Percentiles rank a stretch among this genome's conserved stretches.
Conservation (phyloP, 306 rosid species). For the Quercus bicolor region DNA sequence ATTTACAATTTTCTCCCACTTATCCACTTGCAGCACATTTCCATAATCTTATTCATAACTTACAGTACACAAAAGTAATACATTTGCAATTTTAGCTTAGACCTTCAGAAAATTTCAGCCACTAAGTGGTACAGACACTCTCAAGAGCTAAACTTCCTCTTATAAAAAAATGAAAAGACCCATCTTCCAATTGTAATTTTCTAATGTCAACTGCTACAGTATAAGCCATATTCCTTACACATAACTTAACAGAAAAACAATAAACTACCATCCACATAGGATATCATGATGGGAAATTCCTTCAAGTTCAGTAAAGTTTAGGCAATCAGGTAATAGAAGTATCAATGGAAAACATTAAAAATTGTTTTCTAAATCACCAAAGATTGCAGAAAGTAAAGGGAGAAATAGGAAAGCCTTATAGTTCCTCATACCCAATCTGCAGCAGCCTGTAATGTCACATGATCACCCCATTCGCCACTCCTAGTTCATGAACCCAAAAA, state of each 20-base stretch:
- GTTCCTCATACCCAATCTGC: constrained; percentile 79
- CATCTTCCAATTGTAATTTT: neutral
- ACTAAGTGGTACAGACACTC: neutral
- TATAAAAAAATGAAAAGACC: neutral
- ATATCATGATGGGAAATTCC: constrained; percentile 2
- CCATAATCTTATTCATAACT: neutral
- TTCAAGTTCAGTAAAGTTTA: neutral
- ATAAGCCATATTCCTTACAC: neutral
- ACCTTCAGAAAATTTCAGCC: neutral
- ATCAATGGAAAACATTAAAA: neutral
- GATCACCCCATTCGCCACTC: constrained; percentile 99
- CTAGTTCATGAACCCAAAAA: constrained; percentile 47
- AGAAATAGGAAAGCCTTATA: neutral
- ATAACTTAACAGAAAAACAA: constrained; percentile 11
- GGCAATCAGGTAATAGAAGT: neutral
- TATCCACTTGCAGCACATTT: neutral
- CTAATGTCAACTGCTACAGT: neutral
- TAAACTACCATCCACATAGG: neutral
- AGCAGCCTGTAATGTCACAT: constrained; percentile 96
- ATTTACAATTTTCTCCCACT: neutral
- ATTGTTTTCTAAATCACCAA: neutral
- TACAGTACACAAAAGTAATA: neutral
- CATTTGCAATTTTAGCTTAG: neutral
- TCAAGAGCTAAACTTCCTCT: neutral
- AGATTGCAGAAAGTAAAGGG: constrained; percentile 17